phyloP scores from a whole-genome alignment of 305 asterid genomes.

The Fraxinus sp. region DNA sequence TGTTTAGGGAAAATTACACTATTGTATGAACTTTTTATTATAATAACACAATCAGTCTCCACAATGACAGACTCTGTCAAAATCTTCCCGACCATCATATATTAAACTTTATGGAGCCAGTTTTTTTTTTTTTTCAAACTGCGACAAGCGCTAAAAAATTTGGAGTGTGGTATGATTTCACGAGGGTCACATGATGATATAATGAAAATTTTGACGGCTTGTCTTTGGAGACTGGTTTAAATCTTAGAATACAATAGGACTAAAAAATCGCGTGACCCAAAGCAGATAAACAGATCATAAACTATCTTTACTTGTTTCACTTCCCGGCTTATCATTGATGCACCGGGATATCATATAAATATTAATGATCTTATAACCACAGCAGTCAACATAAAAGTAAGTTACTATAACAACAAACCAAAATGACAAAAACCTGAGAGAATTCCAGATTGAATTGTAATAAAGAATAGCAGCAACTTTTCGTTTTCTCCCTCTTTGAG shows the following conservation, averaged over 20 bases:
- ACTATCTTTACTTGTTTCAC: background rate
- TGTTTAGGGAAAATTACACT: background rate
- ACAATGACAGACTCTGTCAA: background rate
- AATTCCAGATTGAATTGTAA: constrained; percentile 74
- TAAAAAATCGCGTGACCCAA: background rate
- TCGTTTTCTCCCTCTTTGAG: constrained; percentile 63
- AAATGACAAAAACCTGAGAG: constrained; percentile 51
- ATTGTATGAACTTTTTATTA: background rate
- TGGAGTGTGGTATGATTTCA: background rate
- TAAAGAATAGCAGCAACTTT: constrained; percentile 59
- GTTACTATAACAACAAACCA: background rate
- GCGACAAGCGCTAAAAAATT: background rate
- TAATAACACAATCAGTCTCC: background rate
- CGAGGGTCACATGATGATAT: background rate
- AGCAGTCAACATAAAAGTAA: background rate
- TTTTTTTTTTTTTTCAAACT: background rate
- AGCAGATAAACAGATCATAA: background rate
- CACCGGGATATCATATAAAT: background rate
- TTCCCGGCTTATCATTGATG: background rate
- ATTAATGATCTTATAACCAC: background rate
- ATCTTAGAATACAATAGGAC: background rate
- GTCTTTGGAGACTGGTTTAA: background rate
- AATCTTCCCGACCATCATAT: background rate
- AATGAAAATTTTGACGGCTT: background rate
- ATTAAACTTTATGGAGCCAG: background rate